Evolutionary conservation across 257 asterid genomes (phyloP), one percentile per base, ranked within the genome.

Genomic region (Solanum stenotomum): DNA sequence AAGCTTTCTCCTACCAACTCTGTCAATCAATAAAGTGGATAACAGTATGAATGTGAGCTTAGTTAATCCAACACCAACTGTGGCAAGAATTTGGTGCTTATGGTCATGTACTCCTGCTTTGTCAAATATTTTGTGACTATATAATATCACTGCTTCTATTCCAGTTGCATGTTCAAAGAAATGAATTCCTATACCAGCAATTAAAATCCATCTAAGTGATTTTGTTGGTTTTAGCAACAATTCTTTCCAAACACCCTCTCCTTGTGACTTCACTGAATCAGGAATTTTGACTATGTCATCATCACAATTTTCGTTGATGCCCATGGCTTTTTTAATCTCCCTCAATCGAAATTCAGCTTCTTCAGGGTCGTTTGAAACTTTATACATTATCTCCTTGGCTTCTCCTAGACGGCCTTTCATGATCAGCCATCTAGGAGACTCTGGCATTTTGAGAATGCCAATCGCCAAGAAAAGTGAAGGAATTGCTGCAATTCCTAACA

Each of bases 141-240:
- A 94, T 8, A 94, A 85, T 10, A 94, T 90, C 5, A 94, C 96
- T 0, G 98, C 98, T 87, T 94, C 98, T 0, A 90, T 89, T 8
- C 98, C 96, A 1, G 95, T 93, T 8, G 96, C 96, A 85, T 94
- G 98, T 33, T 94, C 96, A 81, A 94, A 94, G 93, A 94, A 94
- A 90, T 94, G 96, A 4, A 94, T 70, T 12, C 95, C 95, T 1
- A 94, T 91, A 0, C 93, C 98, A 4, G 98, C 98, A 9, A 93
- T 22, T 27, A 94, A 65, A 85, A 94, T 94, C 91, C 95, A 86
- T 23, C 96, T 93, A 1, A 93, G 94, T 4, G 94, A 27, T 4
- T 93, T 93, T 4, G 94, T 90, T 27, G 96, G 98, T 10, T 85
- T 83, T 15, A 93, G 4, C 0, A 94, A 7, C 71, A 93, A 29